These are phyloP conservation scores for Citrus hindsii DNA, from an alignment of 345 rosid species.

Conservation along the genomic window DNA sequence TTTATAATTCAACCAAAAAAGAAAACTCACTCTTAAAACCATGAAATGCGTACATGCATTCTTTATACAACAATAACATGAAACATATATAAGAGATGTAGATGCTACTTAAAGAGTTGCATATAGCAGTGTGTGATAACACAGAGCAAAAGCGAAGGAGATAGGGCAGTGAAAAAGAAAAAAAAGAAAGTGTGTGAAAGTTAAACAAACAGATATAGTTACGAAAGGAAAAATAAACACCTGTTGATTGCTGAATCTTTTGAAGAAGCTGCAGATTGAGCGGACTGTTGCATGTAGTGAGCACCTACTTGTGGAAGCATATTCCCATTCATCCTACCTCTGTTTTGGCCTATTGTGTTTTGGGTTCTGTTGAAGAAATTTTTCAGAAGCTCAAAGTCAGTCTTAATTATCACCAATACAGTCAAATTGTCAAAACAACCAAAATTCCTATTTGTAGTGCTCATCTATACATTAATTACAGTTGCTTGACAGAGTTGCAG, in stretches of 20 bases:
- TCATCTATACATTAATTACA: not conserved
- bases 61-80: not conserved
- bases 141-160: not conserved
- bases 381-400: not conserved
- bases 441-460: not conserved
- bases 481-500: not conserved
- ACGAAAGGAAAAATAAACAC: conserved; percentile 29
- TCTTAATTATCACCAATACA: not conserved
- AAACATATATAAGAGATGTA: not conserved
- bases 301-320: conserved; percentile 30
- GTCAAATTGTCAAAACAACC: not conserved
- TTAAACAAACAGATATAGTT: not conserved
- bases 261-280: conserved; percentile 30
- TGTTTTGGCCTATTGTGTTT: conserved; percentile 49
- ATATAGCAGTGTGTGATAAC: no score
- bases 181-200: not conserved
- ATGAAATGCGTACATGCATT: not conserved
- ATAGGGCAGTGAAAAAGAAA: not conserved
- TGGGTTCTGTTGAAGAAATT: conserved; percentile 33
- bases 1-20: no score
- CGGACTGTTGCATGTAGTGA: conserved; percentile 38
- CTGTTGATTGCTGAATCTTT: conserved; percentile 55
- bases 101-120: not conserved
- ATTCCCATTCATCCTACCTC: conserved; percentile 43
- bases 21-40: no score